Evolutionary conservation across 805 yeast genomes (phyloP).

Genomic region (Limtongia smithiae): DNA sequence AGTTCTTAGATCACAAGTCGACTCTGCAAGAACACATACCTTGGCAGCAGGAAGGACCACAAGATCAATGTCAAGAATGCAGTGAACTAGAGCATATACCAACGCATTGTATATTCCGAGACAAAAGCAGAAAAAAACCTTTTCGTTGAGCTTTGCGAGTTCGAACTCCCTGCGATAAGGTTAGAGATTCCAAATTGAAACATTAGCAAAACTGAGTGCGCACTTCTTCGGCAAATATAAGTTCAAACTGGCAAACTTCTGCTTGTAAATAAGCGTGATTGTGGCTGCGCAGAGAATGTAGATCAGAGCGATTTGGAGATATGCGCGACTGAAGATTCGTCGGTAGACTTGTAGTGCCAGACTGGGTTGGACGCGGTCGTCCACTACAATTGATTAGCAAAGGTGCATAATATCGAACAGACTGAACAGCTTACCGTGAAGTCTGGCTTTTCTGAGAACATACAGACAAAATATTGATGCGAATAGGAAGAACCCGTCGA

Average conservation of each 20-base stretch:
- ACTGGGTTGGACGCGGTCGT: constrained; percentile 10
- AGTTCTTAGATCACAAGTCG: no score
- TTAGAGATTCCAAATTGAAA: neutral
- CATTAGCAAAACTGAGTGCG: neutral
- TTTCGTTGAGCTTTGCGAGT: constrained; percentile 23
- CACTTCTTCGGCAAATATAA: constrained; percentile 20
- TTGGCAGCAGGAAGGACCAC: constrained; percentile 13
- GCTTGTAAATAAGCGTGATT: constrained; percentile 16
- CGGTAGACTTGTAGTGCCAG: constrained; percentile 7
- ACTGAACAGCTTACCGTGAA: constrained; percentile 18
- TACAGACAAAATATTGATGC: constrained; percentile 21
- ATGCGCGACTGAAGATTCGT: constrained; percentile 6
- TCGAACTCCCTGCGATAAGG: constrained; percentile 22
- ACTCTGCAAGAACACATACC: constrained; percentile 5
- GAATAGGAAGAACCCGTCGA: constrained; percentile 6
- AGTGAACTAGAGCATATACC: constrained; percentile 15
- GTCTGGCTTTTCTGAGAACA: constrained; percentile 29
- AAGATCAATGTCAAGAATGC: constrained; percentile 18
- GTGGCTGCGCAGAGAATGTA: constrained; percentile 12
- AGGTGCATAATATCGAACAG: neutral
- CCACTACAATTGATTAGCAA: constrained; percentile 4
- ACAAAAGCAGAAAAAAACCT: constrained; percentile 11
- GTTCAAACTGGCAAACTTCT: constrained; percentile 11
- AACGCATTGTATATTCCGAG: constrained; percentile 16
- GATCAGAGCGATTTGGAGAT: constrained; percentile 4